A percentile compares a stretch with the other conserved stretches of the same genome.
phyloP scores from a whole-genome alignment of 176 grass and related monocot species.

The Rhynchospora tenuis region DNA sequence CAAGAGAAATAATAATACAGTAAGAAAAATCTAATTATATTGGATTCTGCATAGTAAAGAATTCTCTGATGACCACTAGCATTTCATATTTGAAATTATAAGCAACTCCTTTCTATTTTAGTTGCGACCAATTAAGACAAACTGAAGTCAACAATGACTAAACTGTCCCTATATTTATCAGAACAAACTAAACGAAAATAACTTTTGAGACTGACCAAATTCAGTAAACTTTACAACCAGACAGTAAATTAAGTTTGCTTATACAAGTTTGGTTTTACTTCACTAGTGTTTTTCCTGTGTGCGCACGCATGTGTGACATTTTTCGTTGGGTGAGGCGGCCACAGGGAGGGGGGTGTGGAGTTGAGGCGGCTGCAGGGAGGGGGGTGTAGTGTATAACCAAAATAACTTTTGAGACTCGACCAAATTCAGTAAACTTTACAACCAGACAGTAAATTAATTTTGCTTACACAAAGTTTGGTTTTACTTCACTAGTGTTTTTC shows the following conservation, averaged over 20 bases:
- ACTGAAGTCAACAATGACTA: background rate
- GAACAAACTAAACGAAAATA: background rate
- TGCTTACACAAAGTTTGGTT: background rate
- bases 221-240: background rate
- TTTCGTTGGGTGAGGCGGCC: no score
- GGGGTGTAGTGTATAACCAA: background rate
- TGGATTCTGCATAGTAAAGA: background rate
- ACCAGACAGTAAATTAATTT: background rate
- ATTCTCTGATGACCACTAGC: background rate
- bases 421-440: no score
- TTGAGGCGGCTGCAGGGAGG: no score
- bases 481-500: no score
- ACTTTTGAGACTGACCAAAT: background rate
- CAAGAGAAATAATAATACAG: constrained; percentile 11
- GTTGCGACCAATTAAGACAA: no score
- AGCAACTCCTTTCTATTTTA: no score
- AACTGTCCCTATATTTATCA: background rate
- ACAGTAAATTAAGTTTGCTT: background rate
- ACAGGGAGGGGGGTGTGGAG: no score
- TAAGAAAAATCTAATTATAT: background rate
- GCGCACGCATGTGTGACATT: no score
- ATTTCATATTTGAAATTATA: no score
- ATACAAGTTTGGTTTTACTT: background rate
- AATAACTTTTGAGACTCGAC: background rate
- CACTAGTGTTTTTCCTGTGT: no score